Evolutionary conservation across 305 asterid species (phyloP).

Genomic region (Rubia balearica): DNA sequence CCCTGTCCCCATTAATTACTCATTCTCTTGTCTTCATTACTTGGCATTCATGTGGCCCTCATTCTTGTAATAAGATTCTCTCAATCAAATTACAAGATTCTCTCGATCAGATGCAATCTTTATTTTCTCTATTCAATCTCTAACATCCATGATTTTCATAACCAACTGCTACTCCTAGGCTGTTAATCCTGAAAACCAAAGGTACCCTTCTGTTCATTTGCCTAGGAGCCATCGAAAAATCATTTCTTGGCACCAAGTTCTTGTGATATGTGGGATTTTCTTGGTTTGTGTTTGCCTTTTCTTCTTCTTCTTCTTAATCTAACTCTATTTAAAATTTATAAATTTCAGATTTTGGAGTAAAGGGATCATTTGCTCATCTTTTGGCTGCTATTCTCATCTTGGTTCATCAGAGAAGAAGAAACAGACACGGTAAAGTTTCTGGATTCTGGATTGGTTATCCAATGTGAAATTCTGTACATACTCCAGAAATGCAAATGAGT

Average conservation of each 20-base stretch:
- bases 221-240: background rate
- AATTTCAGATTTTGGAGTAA: conserved; percentile 20
- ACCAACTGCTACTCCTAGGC: background rate
- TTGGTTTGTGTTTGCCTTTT: conserved; percentile 13
- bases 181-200: background rate
- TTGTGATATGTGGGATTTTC: no score
- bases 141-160: background rate
- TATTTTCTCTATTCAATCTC: background rate
- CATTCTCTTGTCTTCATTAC: conserved; percentile 27
- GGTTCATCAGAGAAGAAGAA: conserved; percentile 11
- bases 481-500: background rate
- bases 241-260: background rate
- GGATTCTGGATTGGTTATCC: background rate
- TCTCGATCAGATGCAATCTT: background rate
- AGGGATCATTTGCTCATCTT: conserved; percentile 12
- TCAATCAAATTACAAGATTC: background rate
- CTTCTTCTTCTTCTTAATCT: background rate
- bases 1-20: conserved; percentile 10
- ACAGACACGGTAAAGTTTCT: conserved; percentile 14
- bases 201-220: conserved; percentile 11
- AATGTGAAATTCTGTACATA: background rate
- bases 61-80: conserved; percentile 23
- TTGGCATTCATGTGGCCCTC: conserved; percentile 35
- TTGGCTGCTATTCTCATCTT: background rate
- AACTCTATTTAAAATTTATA: background rate